Percentiles rank a stretch among this genome's conserved stretches.
Evolutionary conservation across 805 yeast species (phyloP).

Genomic region (Suhomyces canberraensis): DNA sequence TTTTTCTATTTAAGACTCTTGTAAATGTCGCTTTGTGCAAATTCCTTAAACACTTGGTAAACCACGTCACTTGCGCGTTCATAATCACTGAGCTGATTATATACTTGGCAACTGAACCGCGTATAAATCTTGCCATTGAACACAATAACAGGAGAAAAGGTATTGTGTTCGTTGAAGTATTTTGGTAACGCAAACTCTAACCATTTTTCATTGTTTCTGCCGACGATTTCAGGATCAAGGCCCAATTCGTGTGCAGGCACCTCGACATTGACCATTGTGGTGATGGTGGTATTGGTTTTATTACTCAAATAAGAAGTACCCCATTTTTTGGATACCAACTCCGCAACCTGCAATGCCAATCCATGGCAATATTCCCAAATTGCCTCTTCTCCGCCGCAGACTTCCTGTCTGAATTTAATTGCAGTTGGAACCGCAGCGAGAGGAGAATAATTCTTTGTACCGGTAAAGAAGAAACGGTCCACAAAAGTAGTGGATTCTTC

Average conservation of each 20-base stretch:
- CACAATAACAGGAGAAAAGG: conserved; percentile 45
- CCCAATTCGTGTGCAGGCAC: conserved; percentile 28
- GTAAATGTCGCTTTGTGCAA: conserved; percentile 1
- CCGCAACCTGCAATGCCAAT: conserved; percentile 45
- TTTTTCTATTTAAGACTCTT: neutral
- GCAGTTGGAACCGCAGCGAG: conserved; percentile 46
- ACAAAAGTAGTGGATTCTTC: conserved; percentile 27
- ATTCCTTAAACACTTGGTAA: conserved; percentile 15
- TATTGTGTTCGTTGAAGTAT: conserved; percentile 22
- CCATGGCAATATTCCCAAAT: conserved; percentile 46
- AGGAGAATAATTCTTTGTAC: conserved; percentile 48
- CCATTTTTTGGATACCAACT: conserved; percentile 36
- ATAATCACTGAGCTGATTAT: conserved; percentile 56
- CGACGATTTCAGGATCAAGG: conserved; percentile 8
- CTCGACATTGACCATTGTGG: conserved; percentile 44
- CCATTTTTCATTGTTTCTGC: neutral
- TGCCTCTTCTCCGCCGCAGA: conserved; percentile 58
- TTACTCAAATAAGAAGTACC: conserved; percentile 37
- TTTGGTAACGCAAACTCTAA: neutral
- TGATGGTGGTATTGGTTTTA: conserved; percentile 29
- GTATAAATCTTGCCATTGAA: conserved; percentile 31
- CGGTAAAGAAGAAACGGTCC: conserved; percentile 48
- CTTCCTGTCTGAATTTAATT: conserved; percentile 47
- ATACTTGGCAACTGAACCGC: conserved; percentile 60
- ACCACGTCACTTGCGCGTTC: conserved; percentile 43